Evolutionary conservation across 2,329 filamentous ascomycete genomes (phyloP), one percentile per base, ranked within the genome.

Genomic region (Emericellopsis atlantica): DNA sequence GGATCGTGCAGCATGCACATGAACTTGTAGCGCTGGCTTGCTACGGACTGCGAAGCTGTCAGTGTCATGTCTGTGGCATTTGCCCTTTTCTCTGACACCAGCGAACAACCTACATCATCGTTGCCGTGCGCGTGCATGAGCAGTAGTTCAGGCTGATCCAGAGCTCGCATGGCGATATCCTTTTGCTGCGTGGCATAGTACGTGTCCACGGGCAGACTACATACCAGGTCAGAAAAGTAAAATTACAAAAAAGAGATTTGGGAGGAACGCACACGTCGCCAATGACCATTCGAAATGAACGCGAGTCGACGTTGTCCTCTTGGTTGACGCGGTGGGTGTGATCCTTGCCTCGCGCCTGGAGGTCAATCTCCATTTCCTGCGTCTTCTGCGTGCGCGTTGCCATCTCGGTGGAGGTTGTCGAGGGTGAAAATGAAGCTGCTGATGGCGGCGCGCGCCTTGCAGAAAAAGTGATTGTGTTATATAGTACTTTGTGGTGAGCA

Each of bases 281-380:
- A 9, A 35, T 21, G 15, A 9, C 8, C 18, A 21, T 21, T 9
- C 33, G 18, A n/a, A 9, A 35, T 3, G 33, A n/a, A 35, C n/a
- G 18, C 18, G 33, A 35, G 8, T 35, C 32, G 32, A 15, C 33
- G 18, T n/a, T n/a, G n/a, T 35, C 26, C 26, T 29, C 26, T 9
- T 29, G 9, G 26, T 29, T 9, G 26, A 29, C 3, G 26, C 26
- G 26, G 26, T 29, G 26, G 26, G 26, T 29, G 26, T 29, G 70
- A 45, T 78, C 66, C 50, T 76, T 76, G 40, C 74, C 74, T 33
- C 75, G 64, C 5, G 75, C 71, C 54, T 79, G 75, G 6, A 65
- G 65, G 52, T 79, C 73, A 49, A 72, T 70, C 70, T 74, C 26
- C 26, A 29, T 74, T 44, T 62, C 11, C 18, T 29, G 22, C 18